Conservation (phyloP, 495 filamentous ascomycete species). For the Daldinia childiae region DNA sequence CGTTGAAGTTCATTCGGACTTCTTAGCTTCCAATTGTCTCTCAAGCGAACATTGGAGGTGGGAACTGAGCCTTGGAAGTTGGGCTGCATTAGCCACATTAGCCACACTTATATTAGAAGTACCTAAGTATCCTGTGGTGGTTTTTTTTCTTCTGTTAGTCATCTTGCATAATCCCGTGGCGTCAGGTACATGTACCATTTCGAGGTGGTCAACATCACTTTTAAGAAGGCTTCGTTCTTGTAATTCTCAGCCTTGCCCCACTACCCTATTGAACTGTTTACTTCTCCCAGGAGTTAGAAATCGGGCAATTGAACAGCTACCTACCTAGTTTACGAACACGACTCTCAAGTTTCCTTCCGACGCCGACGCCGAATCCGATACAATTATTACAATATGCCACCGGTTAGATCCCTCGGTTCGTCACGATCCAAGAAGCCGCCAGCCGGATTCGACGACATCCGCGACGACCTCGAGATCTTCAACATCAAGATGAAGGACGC, state of each 20-base stretch:
- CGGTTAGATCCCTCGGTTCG: conserved; percentile 73
- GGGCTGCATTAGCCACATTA: conserved; percentile 30
- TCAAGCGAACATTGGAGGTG: conserved; percentile 33
- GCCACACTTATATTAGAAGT: background rate
- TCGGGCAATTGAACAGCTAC: background rate
- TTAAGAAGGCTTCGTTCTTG: conserved; percentile 21
- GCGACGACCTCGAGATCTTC: conserved; percentile 95
- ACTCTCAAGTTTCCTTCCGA: background rate
- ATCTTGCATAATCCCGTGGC: conserved; percentile 16
- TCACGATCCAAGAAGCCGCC: conserved; percentile 82
- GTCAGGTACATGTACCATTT: conserved; percentile 7
- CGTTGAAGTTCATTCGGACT: conserved; percentile 39
- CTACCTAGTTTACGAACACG: background rate
- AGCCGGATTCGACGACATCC: conserved; percentile 94
- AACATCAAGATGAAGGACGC: conserved; percentile 99
- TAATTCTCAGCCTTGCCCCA: conserved; percentile 41
- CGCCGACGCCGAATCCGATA: background rate
- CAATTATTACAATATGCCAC: conserved; percentile 72
- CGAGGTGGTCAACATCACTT: background rate
- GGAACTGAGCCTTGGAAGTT: conserved; percentile 14
- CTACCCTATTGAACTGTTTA: conserved; percentile 17
- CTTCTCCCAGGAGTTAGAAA: background rate
- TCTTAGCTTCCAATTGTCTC: conserved; percentile 24
- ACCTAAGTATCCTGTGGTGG: background rate
- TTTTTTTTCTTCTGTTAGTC: conserved; percentile 30